Evolutionary conservation across 768 basidiomycete species (phyloP), one percentile per base, ranked within the genome.

Genomic region (Macrolepiota albuminosa): DNA sequence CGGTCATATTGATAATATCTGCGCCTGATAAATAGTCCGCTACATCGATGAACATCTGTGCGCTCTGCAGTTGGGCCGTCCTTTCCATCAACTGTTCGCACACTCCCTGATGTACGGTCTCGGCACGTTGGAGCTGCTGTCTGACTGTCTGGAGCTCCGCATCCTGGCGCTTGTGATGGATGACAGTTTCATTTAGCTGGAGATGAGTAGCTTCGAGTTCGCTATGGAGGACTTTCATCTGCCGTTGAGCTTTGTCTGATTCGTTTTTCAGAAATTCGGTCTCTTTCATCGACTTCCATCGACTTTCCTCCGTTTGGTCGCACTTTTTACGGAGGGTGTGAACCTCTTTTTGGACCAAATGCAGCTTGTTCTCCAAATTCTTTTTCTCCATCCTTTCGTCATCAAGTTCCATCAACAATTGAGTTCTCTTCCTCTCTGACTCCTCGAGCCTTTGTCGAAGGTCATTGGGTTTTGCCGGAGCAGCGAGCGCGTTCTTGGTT

Each of bases 1-100:
- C 75, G 34, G 78, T 68, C 61, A 71, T 64, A 9, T 21, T 37
- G 36, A 67, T 63, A 34, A 67, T 60, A n/a, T 68, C 67, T 46
- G 66, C 66, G 24, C 61, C 62, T 9, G 67, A 67, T 31, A 63
- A 33, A 40, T 59, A 52, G 52, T 68, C 67, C 10, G 57, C 61
- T 36, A 58, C 58, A 31, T 57, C 58, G n/a, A 62, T 50, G 34
- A 63, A 66, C 18, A 55, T 34, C 45, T 68, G 62, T 18, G 57
- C 56, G 40, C 54, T 61, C 46, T 65, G 61, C 52, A 68, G 47
- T n/a, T 66, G 63, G 33, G 62, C 39, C 14, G 61, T 59, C 60
- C 43, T 63, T 34, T 58, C 54, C 16, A 43, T 33, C 31, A 66
- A 36, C 43, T 62, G 57, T 36, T 54, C 13, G 3, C 39, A 40